Evolutionary conservation across 1,284 basidiomycete species (phyloP), one percentile per base, ranked within the genome.

Genomic region (Sanghuangporus baumii): DNA sequence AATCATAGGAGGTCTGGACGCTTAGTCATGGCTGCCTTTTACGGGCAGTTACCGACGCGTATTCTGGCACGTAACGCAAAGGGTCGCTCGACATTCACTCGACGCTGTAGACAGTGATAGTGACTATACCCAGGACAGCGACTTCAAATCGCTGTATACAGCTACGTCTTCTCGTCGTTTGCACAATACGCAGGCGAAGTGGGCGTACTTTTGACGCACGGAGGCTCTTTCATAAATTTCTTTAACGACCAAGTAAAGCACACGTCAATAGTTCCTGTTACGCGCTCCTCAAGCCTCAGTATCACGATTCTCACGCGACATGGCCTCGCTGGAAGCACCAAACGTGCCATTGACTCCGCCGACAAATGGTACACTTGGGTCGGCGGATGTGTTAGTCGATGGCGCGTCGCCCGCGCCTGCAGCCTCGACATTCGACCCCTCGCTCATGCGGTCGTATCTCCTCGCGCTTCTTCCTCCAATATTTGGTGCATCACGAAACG

Each of bases 391-490:
- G 46, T 31, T 55, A 14, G 52, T 57, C 34, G 62, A 65, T 34
- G 57, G 60, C 57, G 40, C 55, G n/a, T 46, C 43, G 16, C 57
- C 43, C 23, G 23, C 58, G 31, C 41, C 11, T 31, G 36, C 70
- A 9, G 59, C 69, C 8, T 37, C 67, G n/a, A 50, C 70, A 14
- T 71, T 75, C 60, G 74, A 76, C 65, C 63, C 70, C n/a, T 59
- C 67, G 18, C 63, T 68, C n/a, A 72, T 77, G 65, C 67, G 67
- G 8, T 18, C 62, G 6, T 94, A 93, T 74, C 78, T 94, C 40
- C 75, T 82, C 51, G 78, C 83, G 1, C 77, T 94, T 34, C 76
- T 94, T 1, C 91, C 91, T 0, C 87, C 91, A 16, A 79, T 93
- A 1, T 80, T 94, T 23, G 89, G 85, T 11, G 86, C 89, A 3